Evolutionary conservation across 495 filamentous ascomycete species (phyloP).

Genomic region (Neurospora sp.): DNA sequence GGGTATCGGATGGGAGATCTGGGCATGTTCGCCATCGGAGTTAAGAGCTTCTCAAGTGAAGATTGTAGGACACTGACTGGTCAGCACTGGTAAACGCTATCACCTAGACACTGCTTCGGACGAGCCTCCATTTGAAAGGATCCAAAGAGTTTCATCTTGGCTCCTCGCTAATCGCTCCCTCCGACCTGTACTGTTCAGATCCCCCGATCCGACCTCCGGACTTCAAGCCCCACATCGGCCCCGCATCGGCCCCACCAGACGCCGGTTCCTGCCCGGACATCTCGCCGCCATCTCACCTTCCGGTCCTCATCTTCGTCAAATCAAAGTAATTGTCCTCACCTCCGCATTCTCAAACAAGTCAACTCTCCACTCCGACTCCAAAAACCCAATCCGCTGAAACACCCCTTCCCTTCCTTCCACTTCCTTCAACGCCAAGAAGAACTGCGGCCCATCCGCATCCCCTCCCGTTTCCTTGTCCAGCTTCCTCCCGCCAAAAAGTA

Average conservation of each 20-base stretch:
- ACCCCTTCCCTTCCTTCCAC: slow-evolving; percentile 1
- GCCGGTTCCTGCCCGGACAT: neutral
- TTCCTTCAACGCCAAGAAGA: slow-evolving; percentile 3
- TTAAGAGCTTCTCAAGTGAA: neutral
- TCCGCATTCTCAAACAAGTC: neutral
- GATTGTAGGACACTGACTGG: neutral
- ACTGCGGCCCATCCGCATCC: slow-evolving; percentile 1
- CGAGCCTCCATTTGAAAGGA: no score
- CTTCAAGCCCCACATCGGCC: neutral
- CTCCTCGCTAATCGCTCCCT: neutral
- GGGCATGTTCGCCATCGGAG: neutral
- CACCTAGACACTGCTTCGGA: neutral
- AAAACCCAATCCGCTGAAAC: slow-evolving; percentile 5
- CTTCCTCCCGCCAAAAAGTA: slow-evolving; percentile 5
- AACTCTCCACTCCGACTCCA: slow-evolving; percentile 3
- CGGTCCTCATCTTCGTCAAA: neutral
- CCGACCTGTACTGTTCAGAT: neutral
- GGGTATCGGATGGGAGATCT: neutral
- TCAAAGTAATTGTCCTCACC: neutral
- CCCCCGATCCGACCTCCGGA: neutral
- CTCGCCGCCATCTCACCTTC: neutral
- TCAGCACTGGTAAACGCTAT: neutral
- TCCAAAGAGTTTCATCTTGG: neutral
- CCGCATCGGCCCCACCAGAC: neutral
- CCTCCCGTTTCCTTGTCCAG: neutral